phyloP scores from a whole-genome alignment of 2,329 filamentous ascomycete species.

The Aspergillus hortae region DNA sequence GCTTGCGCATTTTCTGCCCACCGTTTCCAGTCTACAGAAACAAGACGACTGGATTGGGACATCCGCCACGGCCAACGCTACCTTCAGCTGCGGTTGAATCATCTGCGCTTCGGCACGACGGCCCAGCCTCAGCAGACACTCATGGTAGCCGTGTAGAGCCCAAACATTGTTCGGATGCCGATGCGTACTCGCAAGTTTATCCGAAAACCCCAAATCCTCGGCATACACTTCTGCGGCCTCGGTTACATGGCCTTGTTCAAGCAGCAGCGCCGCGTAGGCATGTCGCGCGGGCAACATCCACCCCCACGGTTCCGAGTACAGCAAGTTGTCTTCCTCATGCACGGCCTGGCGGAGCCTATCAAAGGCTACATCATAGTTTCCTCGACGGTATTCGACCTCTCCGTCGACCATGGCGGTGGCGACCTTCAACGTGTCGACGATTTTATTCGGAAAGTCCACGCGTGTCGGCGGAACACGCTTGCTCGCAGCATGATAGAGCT shows the following conservation, averaged over 20 bases:
- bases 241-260: constrained; percentile 58
- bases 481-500: constrained; percentile 51
- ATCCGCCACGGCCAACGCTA: constrained; percentile 55
- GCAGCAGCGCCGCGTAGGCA: constrained; percentile 62
- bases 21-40: constrained; percentile 43
- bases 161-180: constrained; percentile 69
- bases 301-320: constrained; percentile 69
- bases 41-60: constrained; percentile 56
- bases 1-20: not conserved
- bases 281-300: constrained; percentile 73
- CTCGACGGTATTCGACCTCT: constrained; percentile 65
- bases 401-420: constrained; percentile 63
- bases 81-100: constrained; percentile 45
- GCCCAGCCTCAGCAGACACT: constrained; percentile 58
- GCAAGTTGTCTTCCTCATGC: constrained; percentile 57
- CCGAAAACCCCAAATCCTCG: constrained; percentile 47
- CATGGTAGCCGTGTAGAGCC: constrained; percentile 67
- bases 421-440: constrained; percentile 58
- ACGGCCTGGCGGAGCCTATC: constrained; percentile 54
- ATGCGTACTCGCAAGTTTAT: constrained; percentile 1
- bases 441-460: constrained; percentile 60
- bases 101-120: constrained; percentile 43
- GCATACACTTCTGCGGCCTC: constrained; percentile 55
- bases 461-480: constrained; percentile 55
- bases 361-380: constrained; percentile 57